phyloP scores from a whole-genome alignment of 225 moss, liverwort and hornwort genomes.

The Physcomitrellopsis africana region DNA sequence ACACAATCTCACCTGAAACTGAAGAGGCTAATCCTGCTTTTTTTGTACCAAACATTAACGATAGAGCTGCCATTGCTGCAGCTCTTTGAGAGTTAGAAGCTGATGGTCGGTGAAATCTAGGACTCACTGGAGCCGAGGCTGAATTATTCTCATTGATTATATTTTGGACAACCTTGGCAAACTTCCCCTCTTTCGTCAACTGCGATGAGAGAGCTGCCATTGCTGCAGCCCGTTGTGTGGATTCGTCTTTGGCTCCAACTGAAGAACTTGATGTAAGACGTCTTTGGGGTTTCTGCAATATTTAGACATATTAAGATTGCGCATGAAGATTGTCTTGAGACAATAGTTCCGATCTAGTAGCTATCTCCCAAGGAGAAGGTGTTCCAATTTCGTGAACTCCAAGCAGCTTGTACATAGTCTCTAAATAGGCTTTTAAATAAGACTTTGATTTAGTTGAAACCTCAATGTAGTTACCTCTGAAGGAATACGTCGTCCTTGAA shows the following conservation, averaged over 20 bases:
- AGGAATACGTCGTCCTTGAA: conserved; percentile 72
- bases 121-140: conserved; percentile 57
- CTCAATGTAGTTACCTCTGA: conserved; percentile 43
- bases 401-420: conserved; percentile 10
- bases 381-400: conserved; percentile 9
- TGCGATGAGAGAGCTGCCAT: conserved; percentile 91
- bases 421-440: neutral
- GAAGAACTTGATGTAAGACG: conserved; percentile 56
- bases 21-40: conserved; percentile 29
- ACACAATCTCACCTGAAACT: conserved; percentile 39
- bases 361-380: conserved; percentile 19
- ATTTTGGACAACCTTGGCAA: conserved; percentile 43
- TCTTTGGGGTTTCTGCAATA: conserved; percentile 57
- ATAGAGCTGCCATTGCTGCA: conserved; percentile 93
- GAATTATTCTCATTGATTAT: conserved; percentile 37
- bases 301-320: conserved; percentile 9
- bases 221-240: conserved; percentile 89
- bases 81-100: conserved; percentile 75
- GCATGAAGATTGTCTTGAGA: conserved; percentile 8
- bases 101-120: conserved; percentile 43
- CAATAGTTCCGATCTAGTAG: neutral
- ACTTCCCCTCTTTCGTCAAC: conserved; percentile 58
- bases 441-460: neutral
- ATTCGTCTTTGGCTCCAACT: conserved; percentile 50
- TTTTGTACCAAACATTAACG: conserved; percentile 65